Conservation (phyloP, 805 yeast species). For the Komagataella ulmi region DNA sequence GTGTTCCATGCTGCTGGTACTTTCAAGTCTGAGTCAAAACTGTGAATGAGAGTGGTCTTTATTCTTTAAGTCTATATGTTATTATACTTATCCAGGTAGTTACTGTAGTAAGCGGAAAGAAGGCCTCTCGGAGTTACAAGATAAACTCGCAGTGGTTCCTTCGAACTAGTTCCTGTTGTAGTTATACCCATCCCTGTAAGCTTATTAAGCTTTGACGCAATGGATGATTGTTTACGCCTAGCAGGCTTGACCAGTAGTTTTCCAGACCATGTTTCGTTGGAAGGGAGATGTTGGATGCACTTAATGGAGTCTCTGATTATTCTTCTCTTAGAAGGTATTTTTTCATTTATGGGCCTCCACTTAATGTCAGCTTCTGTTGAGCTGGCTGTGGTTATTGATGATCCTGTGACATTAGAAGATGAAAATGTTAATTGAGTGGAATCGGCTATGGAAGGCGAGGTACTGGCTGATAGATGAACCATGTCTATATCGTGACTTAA, state of each 20-base stretch:
- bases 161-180: background rate
- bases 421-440: background rate
- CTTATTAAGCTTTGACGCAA: background rate
- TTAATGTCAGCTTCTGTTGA: slow-evolving; percentile 2
- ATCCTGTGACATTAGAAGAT: background rate
- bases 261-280: slow-evolving; percentile 22
- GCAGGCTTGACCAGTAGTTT: slow-evolving; percentile 12
- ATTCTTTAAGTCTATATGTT: background rate
- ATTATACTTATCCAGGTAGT: background rate
- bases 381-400: slow-evolving; percentile 1
- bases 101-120: background rate
- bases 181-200: background rate
- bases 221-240: background rate
- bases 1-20: slow-evolving; percentile 73
- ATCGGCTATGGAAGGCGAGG: background rate
- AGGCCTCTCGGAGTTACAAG: background rate
- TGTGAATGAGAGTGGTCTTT: background rate
- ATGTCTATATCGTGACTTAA: slow-evolving; percentile 6
- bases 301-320: slow-evolving; percentile 18
- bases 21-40: slow-evolving; percentile 14
- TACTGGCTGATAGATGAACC: background rate
- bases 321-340: slow-evolving; percentile 12
- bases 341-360: slow-evolving; percentile 6
- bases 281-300: slow-evolving; percentile 18
- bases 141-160: background rate